Conservation (phyloP, 495 filamentous ascomycete genomes). For the Annulohypoxylon nitens region DNA sequence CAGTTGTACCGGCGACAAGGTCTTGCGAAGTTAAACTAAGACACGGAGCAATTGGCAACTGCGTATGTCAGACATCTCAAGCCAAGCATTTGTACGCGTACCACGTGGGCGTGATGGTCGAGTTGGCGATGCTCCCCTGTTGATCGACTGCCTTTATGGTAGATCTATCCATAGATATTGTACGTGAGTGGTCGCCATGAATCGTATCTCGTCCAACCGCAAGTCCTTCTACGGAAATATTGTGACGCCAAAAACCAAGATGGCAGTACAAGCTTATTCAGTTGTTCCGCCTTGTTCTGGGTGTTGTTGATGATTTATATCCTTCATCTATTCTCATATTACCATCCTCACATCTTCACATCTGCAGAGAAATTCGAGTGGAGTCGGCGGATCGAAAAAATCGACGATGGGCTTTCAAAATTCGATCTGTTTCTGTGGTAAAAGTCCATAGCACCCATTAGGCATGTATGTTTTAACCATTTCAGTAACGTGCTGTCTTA, state of each 20-base stretch:
- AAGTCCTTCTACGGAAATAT: too few relatives aligned
- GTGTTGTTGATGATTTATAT: not conserved
- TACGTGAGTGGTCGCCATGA: too few relatives aligned
- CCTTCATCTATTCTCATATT: not conserved
- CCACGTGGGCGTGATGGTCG: conserved; percentile 1
- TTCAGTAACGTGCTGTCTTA: conserved; percentile 23
- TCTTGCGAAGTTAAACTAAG: not conserved
- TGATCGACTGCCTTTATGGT: not conserved
- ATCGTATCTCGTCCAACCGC: too few relatives aligned
- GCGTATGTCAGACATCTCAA: not conserved
- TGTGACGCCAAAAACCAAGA: too few relatives aligned
- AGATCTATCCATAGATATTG: too few relatives aligned
- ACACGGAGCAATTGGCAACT: not conserved
- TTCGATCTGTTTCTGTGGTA: not conserved
- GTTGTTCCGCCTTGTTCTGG: too few relatives aligned
- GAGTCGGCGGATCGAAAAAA: not conserved
- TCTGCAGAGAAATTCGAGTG: not conserved
- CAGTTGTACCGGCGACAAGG: not conserved
- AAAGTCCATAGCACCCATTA: not conserved
- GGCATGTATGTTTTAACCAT: conserved; percentile 16
- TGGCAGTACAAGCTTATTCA: too few relatives aligned
- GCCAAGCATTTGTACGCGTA: not conserved
- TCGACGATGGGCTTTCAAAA: not conserved
- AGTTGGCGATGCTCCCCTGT: not conserved
- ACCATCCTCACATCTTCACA: too few relatives aligned